Evolutionary conservation across 2,329 filamentous ascomycete genomes (phyloP).

Genomic region (Aspergillus melleus): DNA sequence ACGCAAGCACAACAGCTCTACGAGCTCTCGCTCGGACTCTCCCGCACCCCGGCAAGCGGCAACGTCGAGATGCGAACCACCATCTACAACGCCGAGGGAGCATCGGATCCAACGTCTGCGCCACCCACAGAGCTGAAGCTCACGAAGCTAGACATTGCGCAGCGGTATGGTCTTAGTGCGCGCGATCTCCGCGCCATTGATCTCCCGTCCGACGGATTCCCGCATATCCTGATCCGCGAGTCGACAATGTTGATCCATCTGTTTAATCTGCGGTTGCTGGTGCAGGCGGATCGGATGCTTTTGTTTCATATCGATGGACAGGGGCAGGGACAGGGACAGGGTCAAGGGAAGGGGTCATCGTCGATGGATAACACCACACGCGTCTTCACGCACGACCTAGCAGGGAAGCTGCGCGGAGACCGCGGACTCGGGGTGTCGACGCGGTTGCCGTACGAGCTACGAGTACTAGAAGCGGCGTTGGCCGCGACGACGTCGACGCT

Average conservation of each 20-base stretch:
- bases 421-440: constrained; percentile 18
- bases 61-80: constrained; percentile 8
- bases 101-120: no score
- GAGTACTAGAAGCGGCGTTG: constrained; percentile 35
- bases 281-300: constrained; percentile 32
- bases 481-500: constrained; percentile 34
- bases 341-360: neutral
- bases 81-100: neutral
- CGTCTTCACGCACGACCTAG: constrained; percentile 29
- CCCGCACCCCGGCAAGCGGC: constrained; percentile 3
- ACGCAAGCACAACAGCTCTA: neutral
- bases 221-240: constrained; percentile 35
- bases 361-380: constrained; percentile 17
- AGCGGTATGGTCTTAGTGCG: constrained; percentile 21
- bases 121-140: neutral
- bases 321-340: neutral
- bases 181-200: constrained; percentile 38
- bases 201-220: constrained; percentile 33
- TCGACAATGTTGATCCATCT: constrained; percentile 35
- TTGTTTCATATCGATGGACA: constrained; percentile 26
- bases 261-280: constrained; percentile 37
- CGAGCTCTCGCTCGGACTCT: constrained; percentile 5
- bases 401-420: constrained; percentile 21
- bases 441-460: constrained; percentile 31
- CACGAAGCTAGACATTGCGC: constrained; percentile 21